phyloP scores from a whole-genome alignment of 148 eudicot genomes.

The Cornus controversa region DNA sequence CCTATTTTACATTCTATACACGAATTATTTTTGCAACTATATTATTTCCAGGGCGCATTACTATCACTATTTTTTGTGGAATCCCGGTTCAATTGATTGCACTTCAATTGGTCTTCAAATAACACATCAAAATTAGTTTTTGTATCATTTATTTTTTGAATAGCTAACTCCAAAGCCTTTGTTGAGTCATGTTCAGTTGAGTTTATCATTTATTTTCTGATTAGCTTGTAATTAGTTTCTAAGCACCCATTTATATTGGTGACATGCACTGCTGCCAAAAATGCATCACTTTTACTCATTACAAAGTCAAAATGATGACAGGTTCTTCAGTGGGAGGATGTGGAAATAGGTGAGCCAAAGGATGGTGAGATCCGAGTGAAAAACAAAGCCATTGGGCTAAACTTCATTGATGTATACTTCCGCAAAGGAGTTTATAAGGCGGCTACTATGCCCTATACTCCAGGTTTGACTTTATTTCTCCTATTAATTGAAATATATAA shows the following conservation, averaged over 20 bases:
- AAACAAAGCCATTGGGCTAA: constrained; percentile 86
- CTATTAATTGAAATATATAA: neutral
- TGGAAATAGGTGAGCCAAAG: constrained; percentile 76
- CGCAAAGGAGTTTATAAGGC: constrained; percentile 82
- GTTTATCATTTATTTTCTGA: neutral
- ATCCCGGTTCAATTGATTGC: neutral
- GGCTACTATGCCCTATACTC: constrained; percentile 6
- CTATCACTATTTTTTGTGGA: neutral
- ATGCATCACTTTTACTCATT: neutral
- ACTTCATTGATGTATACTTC: constrained; percentile 75
- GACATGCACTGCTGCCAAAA: neutral
- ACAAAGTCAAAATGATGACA: constrained; percentile 20
- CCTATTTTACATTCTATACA: too few relatives aligned
- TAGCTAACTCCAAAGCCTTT: neutral
- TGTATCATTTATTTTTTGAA: too few relatives aligned
- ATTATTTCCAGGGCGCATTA: too few relatives aligned
- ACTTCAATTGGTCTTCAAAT: neutral
- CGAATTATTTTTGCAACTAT: too few relatives aligned
- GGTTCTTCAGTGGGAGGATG: constrained; percentile 93
- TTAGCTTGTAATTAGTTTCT: neutral
- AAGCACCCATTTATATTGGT: neutral
- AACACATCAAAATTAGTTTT: neutral
- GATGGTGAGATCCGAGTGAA: constrained; percentile 83
- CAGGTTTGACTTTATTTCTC: too few relatives aligned
- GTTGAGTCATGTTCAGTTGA: neutral